Evolutionary conservation across 2,329 filamentous ascomycete species (phyloP).

Genomic region (Ophiognomonia clavigignenti-juglandacearum): DNA sequence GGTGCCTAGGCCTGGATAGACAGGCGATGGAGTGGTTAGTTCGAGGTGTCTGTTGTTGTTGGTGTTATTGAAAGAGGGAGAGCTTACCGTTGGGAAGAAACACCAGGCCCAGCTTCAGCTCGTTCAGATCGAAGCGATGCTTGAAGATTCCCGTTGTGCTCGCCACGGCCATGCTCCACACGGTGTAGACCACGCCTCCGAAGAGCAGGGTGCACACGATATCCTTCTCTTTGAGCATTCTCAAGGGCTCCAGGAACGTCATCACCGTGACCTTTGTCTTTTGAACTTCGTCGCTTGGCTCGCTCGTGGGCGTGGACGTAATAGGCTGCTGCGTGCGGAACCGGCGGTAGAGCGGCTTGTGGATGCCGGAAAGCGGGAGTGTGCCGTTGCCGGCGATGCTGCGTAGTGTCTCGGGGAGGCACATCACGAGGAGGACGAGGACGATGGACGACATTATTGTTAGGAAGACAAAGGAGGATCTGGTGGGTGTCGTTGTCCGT

Average conservation of each 20-base stretch:
- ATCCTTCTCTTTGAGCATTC: constrained; percentile 39
- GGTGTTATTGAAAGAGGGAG: not conserved
- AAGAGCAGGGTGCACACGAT: constrained; percentile 38
- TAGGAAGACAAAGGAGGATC: constrained; percentile 27
- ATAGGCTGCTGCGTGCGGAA: too few species aligned
- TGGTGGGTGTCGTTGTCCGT: too few species aligned
- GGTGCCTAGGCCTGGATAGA: constrained; percentile 27
- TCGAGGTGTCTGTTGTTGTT: not conserved
- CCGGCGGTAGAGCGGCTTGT: constrained; percentile 38
- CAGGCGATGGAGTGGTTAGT: not conserved
- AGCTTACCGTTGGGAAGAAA: constrained; percentile 23
- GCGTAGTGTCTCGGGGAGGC: constrained; percentile 28
- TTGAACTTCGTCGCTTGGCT: too few species aligned
- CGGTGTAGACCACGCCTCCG: constrained; percentile 38
- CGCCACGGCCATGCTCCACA: constrained; percentile 44
- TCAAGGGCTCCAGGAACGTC: constrained; percentile 33
- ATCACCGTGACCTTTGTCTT: constrained; percentile 24
- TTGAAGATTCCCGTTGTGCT: constrained; percentile 31
- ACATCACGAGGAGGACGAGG: constrained; percentile 29
- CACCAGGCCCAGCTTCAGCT: constrained; percentile 21
- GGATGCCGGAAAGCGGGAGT: constrained; percentile 30
- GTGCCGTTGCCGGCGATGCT: constrained; percentile 34
- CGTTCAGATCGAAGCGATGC: constrained; percentile 19
- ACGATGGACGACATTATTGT: constrained; percentile 27
- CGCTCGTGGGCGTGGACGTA: too few species aligned